phyloP scores from a whole-genome alignment of 2,329 filamentous ascomycete genomes.

The Colletotrichum gloeosporioides region DNA sequence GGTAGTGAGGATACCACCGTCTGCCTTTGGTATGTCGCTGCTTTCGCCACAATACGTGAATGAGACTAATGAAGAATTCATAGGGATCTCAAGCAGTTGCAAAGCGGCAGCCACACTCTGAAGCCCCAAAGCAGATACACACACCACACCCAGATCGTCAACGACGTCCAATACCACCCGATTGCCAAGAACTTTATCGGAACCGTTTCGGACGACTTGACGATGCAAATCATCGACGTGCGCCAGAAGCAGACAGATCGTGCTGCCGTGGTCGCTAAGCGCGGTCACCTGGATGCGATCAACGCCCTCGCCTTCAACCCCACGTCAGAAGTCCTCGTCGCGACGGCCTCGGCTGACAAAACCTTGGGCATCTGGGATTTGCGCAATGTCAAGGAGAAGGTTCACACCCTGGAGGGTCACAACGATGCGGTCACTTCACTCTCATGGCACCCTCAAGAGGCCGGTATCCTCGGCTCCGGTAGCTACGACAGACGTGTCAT shows the following conservation, averaged over 20 bases:
- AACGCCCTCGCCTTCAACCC: conserved; percentile 97
- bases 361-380: conserved; percentile 96
- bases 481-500: conserved; percentile 93
- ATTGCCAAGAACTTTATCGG: conserved; percentile 85
- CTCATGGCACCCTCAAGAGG: conserved; percentile 92
- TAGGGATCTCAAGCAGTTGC: conserved; percentile 82
- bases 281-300: conserved; percentile 89
- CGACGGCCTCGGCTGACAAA: conserved; percentile 94
- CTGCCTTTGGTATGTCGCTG: conserved; percentile 74
- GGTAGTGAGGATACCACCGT: conserved; percentile 94
- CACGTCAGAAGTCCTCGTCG: conserved; percentile 85
- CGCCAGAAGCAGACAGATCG: conserved; percentile 70
- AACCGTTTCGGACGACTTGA: conserved; percentile 93
- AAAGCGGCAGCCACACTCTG: conserved; percentile 71
- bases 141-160: conserved; percentile 90
- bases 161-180: conserved; percentile 96
- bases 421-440: conserved; percentile 89
- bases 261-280: conserved; percentile 71
- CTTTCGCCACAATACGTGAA: neutral
- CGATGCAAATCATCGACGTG: conserved; percentile 90
- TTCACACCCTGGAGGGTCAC: conserved; percentile 90
- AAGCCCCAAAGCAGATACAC: conserved; percentile 78
- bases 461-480: conserved; percentile 85
- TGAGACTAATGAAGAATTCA: conserved; percentile 20
- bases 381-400: conserved; percentile 85